Conservation (phyloP, 495 filamentous ascomycete genomes). For the Neurospora sp. region DNA sequence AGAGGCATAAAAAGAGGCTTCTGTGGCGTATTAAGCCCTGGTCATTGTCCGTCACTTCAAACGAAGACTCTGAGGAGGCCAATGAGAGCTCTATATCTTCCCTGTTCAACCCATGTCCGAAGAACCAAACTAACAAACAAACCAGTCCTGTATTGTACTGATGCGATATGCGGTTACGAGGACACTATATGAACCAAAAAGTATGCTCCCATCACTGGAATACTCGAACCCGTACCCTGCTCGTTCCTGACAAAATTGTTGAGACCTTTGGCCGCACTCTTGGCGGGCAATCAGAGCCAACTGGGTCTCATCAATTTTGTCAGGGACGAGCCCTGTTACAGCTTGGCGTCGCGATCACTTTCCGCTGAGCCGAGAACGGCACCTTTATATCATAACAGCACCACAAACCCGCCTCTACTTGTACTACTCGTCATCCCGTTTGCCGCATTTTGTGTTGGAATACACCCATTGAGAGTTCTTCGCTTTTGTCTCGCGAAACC, state of each 20-base stretch:
- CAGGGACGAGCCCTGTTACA: no score
- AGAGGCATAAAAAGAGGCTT: no score
- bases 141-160: constrained; percentile 1
- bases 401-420: background rate
- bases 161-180: background rate
- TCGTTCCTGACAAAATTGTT: no score
- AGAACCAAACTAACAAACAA: no score
- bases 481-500: background rate
- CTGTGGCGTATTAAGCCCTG: no score
- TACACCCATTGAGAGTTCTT: background rate
- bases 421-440: background rate
- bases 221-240: background rate
- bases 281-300: no score
- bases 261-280: no score
- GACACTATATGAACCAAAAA: background rate
- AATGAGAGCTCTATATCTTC: no score
- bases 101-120: no score
- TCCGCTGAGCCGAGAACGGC: background rate
- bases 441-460: background rate
- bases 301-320: no score
- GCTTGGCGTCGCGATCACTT: background rate
- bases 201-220: background rate
- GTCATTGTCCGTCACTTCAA: no score
- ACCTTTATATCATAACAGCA: background rate
- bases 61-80: no score